phyloP scores from a whole-genome alignment of 441 rosid species.

The Gossypium gossypioides region DNA sequence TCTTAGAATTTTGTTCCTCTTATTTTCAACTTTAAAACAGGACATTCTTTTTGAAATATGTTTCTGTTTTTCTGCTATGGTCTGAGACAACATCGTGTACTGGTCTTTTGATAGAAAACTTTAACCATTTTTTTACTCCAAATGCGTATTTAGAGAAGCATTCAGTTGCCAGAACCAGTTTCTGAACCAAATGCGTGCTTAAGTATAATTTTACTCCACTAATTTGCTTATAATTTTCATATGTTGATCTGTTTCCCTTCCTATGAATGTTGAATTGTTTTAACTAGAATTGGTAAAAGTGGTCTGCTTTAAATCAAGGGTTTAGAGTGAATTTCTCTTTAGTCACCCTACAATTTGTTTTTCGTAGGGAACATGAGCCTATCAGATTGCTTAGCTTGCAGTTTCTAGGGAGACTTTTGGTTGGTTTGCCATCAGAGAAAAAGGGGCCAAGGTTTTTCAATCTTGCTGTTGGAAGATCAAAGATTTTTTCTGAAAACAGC shows the following conservation, averaged over 20 bases:
- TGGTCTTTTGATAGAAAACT: neutral
- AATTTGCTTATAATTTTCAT: slow-evolving; percentile 1
- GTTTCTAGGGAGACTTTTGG: slow-evolving; percentile 84
- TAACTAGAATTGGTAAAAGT: neutral
- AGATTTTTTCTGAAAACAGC: slow-evolving; percentile 48
- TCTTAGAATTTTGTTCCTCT: neutral
- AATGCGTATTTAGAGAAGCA: neutral
- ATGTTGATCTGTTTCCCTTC: neutral
- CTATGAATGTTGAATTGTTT: neutral
- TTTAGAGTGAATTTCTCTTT: slow-evolving; percentile 9
- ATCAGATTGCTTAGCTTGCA: slow-evolving; percentile 89
- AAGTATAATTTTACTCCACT: neutral
- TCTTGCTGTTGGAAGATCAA: slow-evolving; percentile 75
- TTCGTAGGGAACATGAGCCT: slow-evolving; percentile 78
- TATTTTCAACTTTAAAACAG: neutral
- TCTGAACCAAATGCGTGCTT: slow-evolving; percentile 5
- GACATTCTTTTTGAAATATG: neutral
- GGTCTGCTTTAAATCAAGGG: slow-evolving; percentile 4
- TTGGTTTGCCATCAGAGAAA: slow-evolving; percentile 84
- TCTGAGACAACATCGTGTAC: neutral
- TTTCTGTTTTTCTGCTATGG: slow-evolving; percentile 1
- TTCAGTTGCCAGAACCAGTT: neutral
- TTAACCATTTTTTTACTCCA: neutral
- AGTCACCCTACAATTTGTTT: slow-evolving; percentile 11
- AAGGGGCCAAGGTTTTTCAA: slow-evolving; percentile 76